phyloP scores from a whole-genome alignment of 2,329 filamentous ascomycete species.

The Annulohypoxylon truncatum region DNA sequence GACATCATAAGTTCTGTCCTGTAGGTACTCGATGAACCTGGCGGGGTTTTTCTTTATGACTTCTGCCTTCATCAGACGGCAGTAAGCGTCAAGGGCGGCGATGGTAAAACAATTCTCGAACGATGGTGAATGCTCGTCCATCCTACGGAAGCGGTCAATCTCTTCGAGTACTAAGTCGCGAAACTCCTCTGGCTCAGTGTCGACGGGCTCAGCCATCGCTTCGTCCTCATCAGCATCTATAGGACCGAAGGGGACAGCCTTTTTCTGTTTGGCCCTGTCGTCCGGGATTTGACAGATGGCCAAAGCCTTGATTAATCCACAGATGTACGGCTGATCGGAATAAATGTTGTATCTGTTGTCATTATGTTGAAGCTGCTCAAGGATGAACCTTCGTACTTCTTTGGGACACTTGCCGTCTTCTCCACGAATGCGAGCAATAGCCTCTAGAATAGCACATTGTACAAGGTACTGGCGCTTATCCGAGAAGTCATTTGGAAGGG shows the following conservation, averaged over 20 bases:
- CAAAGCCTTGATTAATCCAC: constrained; percentile 76
- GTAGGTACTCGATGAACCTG: constrained; percentile 72
- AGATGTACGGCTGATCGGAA: constrained; percentile 91
- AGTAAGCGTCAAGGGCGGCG: constrained; percentile 71
- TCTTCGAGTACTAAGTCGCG: constrained; percentile 67
- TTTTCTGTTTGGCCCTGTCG: constrained; percentile 53
- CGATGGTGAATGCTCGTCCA: constrained; percentile 75
- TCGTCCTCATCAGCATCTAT: constrained; percentile 57
- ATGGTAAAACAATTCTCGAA: constrained; percentile 76
- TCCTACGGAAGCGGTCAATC: constrained; percentile 73
- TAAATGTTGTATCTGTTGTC: constrained; percentile 91
- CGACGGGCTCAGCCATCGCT: constrained; percentile 54
- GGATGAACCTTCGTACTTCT: constrained; percentile 82
- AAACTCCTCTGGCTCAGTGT: constrained; percentile 60
- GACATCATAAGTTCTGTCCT: constrained; percentile 71
- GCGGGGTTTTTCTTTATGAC: constrained; percentile 66
- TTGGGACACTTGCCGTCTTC: constrained; percentile 80
- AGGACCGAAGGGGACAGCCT: constrained; percentile 56
- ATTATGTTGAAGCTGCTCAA: constrained; percentile 91
- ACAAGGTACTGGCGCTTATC: constrained; percentile 88
- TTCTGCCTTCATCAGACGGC: constrained; percentile 71
- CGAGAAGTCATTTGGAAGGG: constrained; percentile 89
- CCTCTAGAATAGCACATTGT: constrained; percentile 83
- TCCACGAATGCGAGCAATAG: constrained; percentile 83
- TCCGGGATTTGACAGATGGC: constrained; percentile 68